Evolutionary conservation across 768 basidiomycete genomes (phyloP).

Genomic region (Clitopilus passeckerianus): DNA sequence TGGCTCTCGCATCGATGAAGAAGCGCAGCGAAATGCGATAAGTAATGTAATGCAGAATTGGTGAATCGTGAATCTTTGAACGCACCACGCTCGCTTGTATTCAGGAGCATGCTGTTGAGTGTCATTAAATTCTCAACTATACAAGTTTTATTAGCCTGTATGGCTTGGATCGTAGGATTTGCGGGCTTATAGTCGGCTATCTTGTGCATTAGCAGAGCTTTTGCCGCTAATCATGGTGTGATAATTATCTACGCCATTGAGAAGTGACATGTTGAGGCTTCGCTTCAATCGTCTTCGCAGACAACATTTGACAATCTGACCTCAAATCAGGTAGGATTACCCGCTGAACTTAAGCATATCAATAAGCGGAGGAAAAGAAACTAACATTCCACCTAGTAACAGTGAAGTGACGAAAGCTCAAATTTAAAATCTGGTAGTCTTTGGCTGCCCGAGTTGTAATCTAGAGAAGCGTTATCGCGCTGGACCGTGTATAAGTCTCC

Average conservation of each 20-base stretch:
- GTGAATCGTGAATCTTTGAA: slow-evolving; percentile 85
- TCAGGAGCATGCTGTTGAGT: slow-evolving; percentile 76
- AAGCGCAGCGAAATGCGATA: slow-evolving; percentile 78
- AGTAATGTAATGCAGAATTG: slow-evolving; percentile 81
- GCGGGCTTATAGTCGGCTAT: slow-evolving; percentile 18
- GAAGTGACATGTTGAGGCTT: background rate
- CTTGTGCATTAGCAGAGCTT: slow-evolving; percentile 6
- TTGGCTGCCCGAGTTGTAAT: slow-evolving; percentile 68
- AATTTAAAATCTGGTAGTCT: slow-evolving; percentile 76
- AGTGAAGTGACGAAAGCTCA: slow-evolving; percentile 84
- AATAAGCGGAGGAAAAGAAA: slow-evolving; percentile 93
- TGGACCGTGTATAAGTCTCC: no score
- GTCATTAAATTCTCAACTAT: slow-evolving; percentile 55
- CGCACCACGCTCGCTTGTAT: slow-evolving; percentile 73
- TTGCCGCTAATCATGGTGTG: slow-evolving; percentile 5
- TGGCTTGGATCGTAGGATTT: slow-evolving; percentile 8
- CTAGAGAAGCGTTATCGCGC: slow-evolving; percentile 70
- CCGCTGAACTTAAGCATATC: no score
- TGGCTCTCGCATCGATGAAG: no score
- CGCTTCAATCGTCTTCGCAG: slow-evolving; percentile 3
- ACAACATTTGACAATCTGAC: no score
- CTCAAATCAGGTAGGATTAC: no score
- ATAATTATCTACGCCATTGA: slow-evolving; percentile 3
- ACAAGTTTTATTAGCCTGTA: slow-evolving; percentile 65
- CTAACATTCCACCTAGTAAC: slow-evolving; percentile 88